Base-by-base conservation (phyloP, 257 asterid species). In the Solanum dulcamara region DNA sequence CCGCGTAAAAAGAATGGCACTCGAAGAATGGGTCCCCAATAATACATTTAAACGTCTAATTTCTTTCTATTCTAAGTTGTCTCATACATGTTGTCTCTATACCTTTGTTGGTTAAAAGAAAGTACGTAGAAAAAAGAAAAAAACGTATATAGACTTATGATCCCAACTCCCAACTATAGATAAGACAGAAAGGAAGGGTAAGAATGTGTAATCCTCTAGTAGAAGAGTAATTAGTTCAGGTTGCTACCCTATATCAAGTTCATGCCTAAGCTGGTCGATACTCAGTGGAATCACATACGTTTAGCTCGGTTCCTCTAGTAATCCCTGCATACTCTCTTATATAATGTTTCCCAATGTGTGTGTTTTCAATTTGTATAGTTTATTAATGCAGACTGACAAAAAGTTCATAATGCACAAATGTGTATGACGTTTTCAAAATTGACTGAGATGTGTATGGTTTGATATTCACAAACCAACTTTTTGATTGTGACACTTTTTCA, bases 401-500 rank as follows among this genome's bases (percentile, higher is more conserved):
- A 48, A 46, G 22, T 10, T 26, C 22, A 46, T 46, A 46, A 26
- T 44, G 83, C 40, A 24, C 26, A 46, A 77, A 77, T 77, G 10
- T 46, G 40, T 77, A 44, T 10, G 59, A 46, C 28, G 83, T 77
- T 77, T 42, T 28, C 38, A 28, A 40, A 46, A 46, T 24, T 77
- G 62, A 17, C 64, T 83, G 81, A 66, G 81, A 83, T 42, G 81
- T 22, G 33, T 83, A 66, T 66, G 30, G 33, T 82, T 55, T 33
- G 72, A 33, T 20, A 42, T 67, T 84, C 83, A 88, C 91, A 59
- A 70, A 35, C 11, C 66, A 48, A 48, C 86, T 85, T 62, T 81
- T 87, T 81, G 60, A 85, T 75, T 85, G 83, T 71, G 77, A 79
- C 18, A 70, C 30, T 70, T 84, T 50, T 87, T 85, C 75, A 26